A percentile compares a stretch with the other conserved stretches of the same genome.
Evolutionary conservation across 2,329 filamentous ascomycete genomes (phyloP).

Genomic region (Monosporascus sp.): DNA sequence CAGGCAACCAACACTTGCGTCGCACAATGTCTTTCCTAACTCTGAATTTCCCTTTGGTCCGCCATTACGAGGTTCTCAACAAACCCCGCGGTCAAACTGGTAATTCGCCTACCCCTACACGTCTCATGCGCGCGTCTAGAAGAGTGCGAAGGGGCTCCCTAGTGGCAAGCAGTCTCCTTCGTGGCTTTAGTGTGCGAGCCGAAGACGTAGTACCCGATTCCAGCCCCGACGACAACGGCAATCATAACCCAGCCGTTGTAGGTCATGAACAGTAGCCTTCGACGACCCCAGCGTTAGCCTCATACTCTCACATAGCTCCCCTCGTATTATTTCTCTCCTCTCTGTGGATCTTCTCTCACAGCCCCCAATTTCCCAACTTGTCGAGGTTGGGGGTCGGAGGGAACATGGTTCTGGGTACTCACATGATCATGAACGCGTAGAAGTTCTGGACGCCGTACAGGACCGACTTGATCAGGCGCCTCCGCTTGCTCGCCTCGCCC

Average conservation of each 20-base stretch:
- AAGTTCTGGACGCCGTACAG: conserved; percentile 94
- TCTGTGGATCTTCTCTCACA: not conserved
- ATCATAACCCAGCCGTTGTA: conserved; percentile 99
- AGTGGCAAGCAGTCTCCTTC: conserved; percentile 92
- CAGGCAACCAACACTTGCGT: not conserved
- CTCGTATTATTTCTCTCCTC: not conserved
- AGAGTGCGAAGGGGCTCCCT: conserved; percentile 16
- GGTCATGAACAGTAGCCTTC: conserved; percentile 98
- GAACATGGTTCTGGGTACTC: conserved; percentile 38
- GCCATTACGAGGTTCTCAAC: too few relatives aligned
- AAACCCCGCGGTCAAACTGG: too few relatives aligned
- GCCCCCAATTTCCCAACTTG: not conserved
- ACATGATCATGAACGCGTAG: conserved; percentile 99
- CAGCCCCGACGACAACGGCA: conserved; percentile 81
- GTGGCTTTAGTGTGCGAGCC: conserved; percentile 63
- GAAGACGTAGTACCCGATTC: conserved; percentile 81
- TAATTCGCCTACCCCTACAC: too few relatives aligned
- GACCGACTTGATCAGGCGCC: conserved; percentile 71
- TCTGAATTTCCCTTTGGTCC: too few relatives aligned
- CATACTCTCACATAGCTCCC: not conserved
- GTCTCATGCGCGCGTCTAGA: too few relatives aligned
- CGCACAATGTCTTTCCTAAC: not conserved
- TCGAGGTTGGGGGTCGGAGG: not conserved
- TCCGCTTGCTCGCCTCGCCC: conserved; percentile 54
- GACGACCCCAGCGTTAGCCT: not conserved